phyloP scores from a whole-genome alignment of 257 asterid genomes.

The Fraxinus quadrangulata region DNA sequence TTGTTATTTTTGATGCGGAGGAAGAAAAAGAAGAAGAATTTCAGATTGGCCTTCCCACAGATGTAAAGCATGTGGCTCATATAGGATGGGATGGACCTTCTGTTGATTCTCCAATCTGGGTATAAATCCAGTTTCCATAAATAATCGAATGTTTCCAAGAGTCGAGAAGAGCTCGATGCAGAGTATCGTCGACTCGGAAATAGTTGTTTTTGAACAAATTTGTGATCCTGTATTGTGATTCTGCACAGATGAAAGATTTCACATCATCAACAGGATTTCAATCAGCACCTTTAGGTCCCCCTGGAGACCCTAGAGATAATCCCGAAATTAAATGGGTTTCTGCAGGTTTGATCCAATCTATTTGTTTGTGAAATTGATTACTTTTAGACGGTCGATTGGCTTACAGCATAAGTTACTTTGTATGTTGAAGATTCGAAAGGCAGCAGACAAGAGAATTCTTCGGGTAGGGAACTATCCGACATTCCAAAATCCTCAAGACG shows the following conservation, averaged over 20 bases:
- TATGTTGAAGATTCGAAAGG: slow-evolving; percentile 37
- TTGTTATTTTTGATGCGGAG: slow-evolving; percentile 52
- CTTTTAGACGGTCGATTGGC: slow-evolving; percentile 26
- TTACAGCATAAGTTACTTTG: neutral
- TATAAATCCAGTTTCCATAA: neutral
- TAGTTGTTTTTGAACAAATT: neutral
- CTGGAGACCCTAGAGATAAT: slow-evolving; percentile 44
- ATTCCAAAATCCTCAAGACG: slow-evolving; percentile 48
- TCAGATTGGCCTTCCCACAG: slow-evolving; percentile 90
- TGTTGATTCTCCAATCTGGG: slow-evolving; percentile 81
- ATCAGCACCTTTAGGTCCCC: slow-evolving; percentile 65
- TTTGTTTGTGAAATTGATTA: neutral
- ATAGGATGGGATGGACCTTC: slow-evolving; percentile 95
- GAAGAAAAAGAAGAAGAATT: slow-evolving; percentile 73
- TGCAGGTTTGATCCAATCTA: slow-evolving; percentile 52
- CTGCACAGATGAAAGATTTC: slow-evolving; percentile 72
- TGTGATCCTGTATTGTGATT: neutral
- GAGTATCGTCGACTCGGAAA: neutral
- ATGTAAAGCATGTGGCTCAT: slow-evolving; percentile 98
- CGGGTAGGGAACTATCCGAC: slow-evolving; percentile 37
- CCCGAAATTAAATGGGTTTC: slow-evolving; percentile 82
- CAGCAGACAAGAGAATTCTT: slow-evolving; percentile 29
- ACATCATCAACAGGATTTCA: slow-evolving; percentile 42
- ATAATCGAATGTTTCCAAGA: neutral
- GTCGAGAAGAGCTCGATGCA: neutral